phyloP scores from a whole-genome alignment of 495 filamentous ascomycete genomes.

The Penicillium lividum region DNA sequence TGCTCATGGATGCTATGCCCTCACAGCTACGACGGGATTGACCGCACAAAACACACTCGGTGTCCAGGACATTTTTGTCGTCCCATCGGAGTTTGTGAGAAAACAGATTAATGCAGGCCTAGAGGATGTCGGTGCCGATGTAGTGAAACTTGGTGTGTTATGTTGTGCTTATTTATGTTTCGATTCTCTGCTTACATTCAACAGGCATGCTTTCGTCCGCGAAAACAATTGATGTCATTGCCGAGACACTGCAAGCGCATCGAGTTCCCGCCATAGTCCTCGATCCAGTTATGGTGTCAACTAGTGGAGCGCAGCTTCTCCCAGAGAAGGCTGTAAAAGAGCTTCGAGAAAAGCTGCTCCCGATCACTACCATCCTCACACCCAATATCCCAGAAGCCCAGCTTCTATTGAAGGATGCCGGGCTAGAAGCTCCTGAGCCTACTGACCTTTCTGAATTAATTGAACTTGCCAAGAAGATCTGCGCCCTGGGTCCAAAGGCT shows the following conservation, averaged over 20 bases:
- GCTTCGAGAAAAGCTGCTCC: constrained; percentile 69
- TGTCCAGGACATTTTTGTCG: constrained; percentile 76
- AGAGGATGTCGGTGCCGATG: constrained; percentile 81
- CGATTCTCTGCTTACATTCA: constrained; percentile 3
- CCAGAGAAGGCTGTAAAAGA: constrained; percentile 65
- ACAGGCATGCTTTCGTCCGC: constrained; percentile 88
- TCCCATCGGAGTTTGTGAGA: constrained; percentile 74
- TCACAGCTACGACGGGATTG: constrained; percentile 93
- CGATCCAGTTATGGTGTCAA: constrained; percentile 95
- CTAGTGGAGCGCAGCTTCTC: constrained; percentile 75
- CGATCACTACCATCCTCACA: constrained; percentile 76
- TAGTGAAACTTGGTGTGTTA: constrained; percentile 81
- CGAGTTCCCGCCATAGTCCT: constrained; percentile 66
- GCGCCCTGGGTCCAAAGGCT: constrained; percentile 69
- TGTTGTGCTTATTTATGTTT: not conserved
- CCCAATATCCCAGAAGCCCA: constrained; percentile 91
- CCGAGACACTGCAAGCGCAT: constrained; percentile 62
- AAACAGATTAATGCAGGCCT: constrained; percentile 84
- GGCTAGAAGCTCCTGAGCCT: constrained; percentile 49
- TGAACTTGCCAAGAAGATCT: constrained; percentile 64
- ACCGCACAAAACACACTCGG: constrained; percentile 93
- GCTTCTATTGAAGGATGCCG: constrained; percentile 64
- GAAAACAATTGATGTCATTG: constrained; percentile 73
- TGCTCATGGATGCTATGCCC: constrained; percentile 88
- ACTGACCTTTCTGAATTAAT: constrained; percentile 61